A percentile compares a stretch with the other conserved stretches of the same genome.
These are phyloP conservation scores for Tylopilus intermedius DNA, from an alignment of 768 basidiomycete genomes.

Conservation along the genomic window DNA sequence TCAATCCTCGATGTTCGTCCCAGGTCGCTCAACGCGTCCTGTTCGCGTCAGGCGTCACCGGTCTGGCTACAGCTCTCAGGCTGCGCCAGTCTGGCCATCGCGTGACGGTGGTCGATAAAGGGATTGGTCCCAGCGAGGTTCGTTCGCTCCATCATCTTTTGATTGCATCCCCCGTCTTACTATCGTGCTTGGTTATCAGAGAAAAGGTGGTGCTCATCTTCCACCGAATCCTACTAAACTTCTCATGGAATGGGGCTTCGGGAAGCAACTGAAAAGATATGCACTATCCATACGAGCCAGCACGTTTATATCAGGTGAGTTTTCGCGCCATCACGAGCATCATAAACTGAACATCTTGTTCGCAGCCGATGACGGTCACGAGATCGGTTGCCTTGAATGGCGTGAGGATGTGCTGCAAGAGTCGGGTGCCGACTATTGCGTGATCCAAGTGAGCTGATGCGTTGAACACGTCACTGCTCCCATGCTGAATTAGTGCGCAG, in stretches of 20 bases:
- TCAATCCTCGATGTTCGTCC: background rate
- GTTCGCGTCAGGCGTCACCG: constrained; percentile 37
- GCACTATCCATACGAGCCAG: constrained; percentile 24
- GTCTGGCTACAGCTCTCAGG: constrained; percentile 55
- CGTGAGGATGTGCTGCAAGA: constrained; percentile 47
- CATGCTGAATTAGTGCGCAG: constrained; percentile 28
- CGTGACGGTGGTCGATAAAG: constrained; percentile 53
- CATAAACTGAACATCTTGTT: constrained; percentile 5
- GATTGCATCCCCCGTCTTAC: background rate
- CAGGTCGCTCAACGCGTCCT: background rate
- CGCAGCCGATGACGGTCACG: constrained; percentile 40
- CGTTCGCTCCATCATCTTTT: background rate
- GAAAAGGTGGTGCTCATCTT: constrained; percentile 40
- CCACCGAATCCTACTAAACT: constrained; percentile 60
- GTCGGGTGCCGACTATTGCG: constrained; percentile 50
- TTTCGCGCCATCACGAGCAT: too few relatives aligned
- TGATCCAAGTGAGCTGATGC: constrained; percentile 39
- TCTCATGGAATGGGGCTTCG: constrained; percentile 53
- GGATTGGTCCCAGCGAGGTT: constrained; percentile 40
- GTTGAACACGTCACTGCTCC: background rate
- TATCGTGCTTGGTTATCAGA: constrained; percentile 20
- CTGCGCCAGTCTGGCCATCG: constrained; percentile 55
- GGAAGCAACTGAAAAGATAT: constrained; percentile 37
- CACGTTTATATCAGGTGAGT: constrained; percentile 24
- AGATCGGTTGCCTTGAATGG: constrained; percentile 45